Percentiles rank a stretch among this genome's conserved stretches.
These are phyloP conservation scores for Narthecium ossifragum DNA, from an alignment of 106 monocot species.

Conservation along the genomic window DNA sequence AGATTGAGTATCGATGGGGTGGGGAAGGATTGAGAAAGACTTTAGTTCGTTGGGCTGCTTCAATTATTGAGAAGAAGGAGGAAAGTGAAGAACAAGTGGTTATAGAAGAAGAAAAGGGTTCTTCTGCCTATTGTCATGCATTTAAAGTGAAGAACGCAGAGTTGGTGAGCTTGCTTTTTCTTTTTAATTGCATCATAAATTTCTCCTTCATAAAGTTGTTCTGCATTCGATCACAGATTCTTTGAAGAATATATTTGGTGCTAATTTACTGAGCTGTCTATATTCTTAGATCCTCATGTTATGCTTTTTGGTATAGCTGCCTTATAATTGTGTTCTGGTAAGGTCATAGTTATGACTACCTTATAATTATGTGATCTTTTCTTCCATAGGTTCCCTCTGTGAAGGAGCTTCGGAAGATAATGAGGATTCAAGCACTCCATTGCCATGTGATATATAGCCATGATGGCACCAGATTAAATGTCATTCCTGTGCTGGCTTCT, in stretches of 20 bases:
- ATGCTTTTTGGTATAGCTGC: too few species aligned
- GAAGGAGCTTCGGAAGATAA: slow-evolving; percentile 75
- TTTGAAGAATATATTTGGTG: too few species aligned
- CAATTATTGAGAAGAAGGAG: slow-evolving; percentile 47
- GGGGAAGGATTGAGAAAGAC: slow-evolving; percentile 92
- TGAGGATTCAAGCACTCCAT: slow-evolving; percentile 87
- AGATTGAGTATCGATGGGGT: slow-evolving; percentile 95
- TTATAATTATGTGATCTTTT: neutral
- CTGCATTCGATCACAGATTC: too few species aligned
- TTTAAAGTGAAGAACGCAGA: slow-evolving; percentile 64
- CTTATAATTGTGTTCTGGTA: too few species aligned
- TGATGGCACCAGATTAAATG: slow-evolving; percentile 78
- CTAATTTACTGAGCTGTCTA: too few species aligned
- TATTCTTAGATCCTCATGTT: too few species aligned
- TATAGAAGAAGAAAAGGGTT: slow-evolving; percentile 64
- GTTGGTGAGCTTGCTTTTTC: slow-evolving; percentile 28
- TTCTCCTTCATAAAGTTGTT: too few species aligned
- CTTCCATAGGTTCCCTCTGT: slow-evolving; percentile 56
- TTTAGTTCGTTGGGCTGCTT: slow-evolving; percentile 78
- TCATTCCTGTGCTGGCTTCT: slow-evolving; percentile 88
- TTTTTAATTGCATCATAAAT: slow-evolving; percentile 1
- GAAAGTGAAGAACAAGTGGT: slow-evolving; percentile 55
- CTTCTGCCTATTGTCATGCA: slow-evolving; percentile 73
- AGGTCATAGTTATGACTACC: too few species aligned
- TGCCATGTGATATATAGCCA: slow-evolving; percentile 83